Evolutionary conservation across 108 stramenopile species (phyloP), one percentile per base, ranked within the genome.

Genomic region (Cyclotella kingstonii): DNA sequence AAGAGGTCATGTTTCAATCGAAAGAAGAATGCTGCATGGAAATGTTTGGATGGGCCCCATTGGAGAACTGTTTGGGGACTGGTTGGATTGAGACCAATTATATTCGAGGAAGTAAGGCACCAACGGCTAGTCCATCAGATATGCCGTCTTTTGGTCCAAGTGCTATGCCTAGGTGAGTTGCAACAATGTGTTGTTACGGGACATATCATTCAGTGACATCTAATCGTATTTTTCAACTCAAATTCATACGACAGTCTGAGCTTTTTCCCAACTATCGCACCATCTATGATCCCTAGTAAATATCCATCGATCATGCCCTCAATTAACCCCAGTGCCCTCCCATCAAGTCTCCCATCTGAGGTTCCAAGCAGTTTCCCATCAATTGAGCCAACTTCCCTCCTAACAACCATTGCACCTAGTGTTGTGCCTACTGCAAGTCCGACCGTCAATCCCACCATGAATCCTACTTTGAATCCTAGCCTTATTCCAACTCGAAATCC

Each of bases 21-120:
- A 66, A 66, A 21, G 52, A 54, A 44, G 64, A 66, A 36, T 66
- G 64, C 33, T 66, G 64, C 21, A 7, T 22, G 11, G 44, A 34
- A 3, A 66, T 54, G 53, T 66, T 66, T 51, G 31, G 33, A 35
- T 66, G 64, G 64, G 53, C 52, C 21, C 53, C 64, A 7, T n/a
- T 66, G 15, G 64, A 66, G 30, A 66, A 54, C 35, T 66, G 64
- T 43, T 26, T 66, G 31, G 53, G 64, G 29, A 11, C 9, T 3
- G 48, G 34, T 14, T 66, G 51, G 41, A 45, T 66, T 2, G 64
- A 66, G 44, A 29, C 42, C 7, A 66, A 66, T 46, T 66, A 66
- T 30, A 54, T 66, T 6, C 21, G 36, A 4, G 64, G 64, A 19
- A 53, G 26, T 14, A 43, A 19, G 64, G 26, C 17, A 26, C 64